phyloP scores from a whole-genome alignment of 768 basidiomycete species.

The Nidularia pulvinata region DNA sequence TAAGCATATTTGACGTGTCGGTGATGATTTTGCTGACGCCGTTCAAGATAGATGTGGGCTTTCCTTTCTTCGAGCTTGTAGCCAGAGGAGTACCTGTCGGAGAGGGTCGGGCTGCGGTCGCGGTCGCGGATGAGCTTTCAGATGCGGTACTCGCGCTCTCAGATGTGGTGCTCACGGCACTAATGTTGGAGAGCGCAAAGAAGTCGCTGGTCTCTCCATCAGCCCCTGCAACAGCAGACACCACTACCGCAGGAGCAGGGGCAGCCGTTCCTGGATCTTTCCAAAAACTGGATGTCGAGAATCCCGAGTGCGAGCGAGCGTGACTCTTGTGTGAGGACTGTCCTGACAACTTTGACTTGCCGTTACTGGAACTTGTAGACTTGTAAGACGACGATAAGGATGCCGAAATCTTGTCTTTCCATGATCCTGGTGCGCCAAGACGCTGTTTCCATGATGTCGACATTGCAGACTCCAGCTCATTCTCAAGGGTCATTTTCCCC shows the following conservation, averaged over 20 bases:
- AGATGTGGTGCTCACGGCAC: constrained; percentile 6
- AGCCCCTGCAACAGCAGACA: constrained; percentile 46
- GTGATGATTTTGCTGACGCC: constrained; percentile 19
- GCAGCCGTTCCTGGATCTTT: constrained; percentile 52
- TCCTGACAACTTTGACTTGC: constrained; percentile 26
- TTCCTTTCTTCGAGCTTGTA: constrained; percentile 12
- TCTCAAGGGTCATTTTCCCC: constrained; percentile 23
- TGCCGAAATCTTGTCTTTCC: constrained; percentile 34
- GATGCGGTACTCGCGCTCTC: constrained; percentile 14
- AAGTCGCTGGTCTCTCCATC: constrained; percentile 39
- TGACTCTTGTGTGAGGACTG: constrained; percentile 11
- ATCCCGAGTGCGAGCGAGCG: constrained; percentile 34
- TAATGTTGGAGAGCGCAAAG: constrained; percentile 29
- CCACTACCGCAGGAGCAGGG: constrained; percentile 52
- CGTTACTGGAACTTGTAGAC: constrained; percentile 25
- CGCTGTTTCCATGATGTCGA: constrained; percentile 36
- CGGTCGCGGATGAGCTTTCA: constrained; percentile 37
- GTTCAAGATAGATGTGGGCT: constrained; percentile 18
- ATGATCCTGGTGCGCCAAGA: constrained; percentile 24
- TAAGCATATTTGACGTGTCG: constrained; percentile 13
- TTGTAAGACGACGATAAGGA: constrained; percentile 36
- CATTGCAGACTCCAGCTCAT: constrained; percentile 25
- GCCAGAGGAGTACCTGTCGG: constrained; percentile 33
- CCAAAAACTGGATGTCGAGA: constrained; percentile 39
- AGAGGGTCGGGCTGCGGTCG: constrained; percentile 37